A percentile compares a stretch with the other conserved stretches of the same genome.
Evolutionary conservation across 1,139 yeast species (phyloP).

Genomic region (Eremothecium sinecaudum): DNA sequence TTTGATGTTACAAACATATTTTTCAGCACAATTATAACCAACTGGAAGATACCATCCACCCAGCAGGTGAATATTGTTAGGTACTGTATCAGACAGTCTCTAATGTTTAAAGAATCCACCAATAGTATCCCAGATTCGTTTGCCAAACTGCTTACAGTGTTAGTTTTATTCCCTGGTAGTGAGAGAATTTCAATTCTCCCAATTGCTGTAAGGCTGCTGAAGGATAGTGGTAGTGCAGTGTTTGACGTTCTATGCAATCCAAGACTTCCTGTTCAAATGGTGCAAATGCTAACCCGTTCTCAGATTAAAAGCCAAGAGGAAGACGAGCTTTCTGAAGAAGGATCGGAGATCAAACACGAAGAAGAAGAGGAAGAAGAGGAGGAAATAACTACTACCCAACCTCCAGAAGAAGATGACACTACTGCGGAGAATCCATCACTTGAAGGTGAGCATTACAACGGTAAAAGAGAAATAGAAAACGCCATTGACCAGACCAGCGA

Average conservation of each 20-base stretch:
- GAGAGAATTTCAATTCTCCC: conserved; percentile 58
- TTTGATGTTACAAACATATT: conserved; percentile 39
- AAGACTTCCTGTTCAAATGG: conserved; percentile 58
- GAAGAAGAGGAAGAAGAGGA: conserved; percentile 10
- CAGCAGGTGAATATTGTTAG: conserved; percentile 54
- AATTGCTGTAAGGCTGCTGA: conserved; percentile 43
- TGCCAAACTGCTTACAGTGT: conserved; percentile 38
- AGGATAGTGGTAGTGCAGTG: conserved; percentile 32
- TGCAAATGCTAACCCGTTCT: conserved; percentile 27
- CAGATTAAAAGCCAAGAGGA: conserved; percentile 23
- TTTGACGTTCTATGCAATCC: conserved; percentile 64
- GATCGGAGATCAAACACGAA: conserved; percentile 6
- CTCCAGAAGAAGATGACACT: conserved; percentile 7
- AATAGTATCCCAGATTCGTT: conserved; percentile 29
- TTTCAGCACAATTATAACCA: conserved; percentile 41
- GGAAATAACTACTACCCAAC: conserved; percentile 4
- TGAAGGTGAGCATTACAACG: not conserved
- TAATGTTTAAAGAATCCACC: conserved; percentile 20
- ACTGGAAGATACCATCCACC: conserved; percentile 48
- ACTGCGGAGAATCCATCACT: conserved; percentile 5
- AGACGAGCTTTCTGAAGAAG: conserved; percentile 23
- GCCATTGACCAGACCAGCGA: too few species aligned
- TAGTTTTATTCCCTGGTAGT: conserved; percentile 58
- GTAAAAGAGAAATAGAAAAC: too few species aligned
- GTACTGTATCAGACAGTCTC: conserved; percentile 37